Base-by-base conservation (phyloP, 163 green algal species). In the Scenedesmus sp. region DNA sequence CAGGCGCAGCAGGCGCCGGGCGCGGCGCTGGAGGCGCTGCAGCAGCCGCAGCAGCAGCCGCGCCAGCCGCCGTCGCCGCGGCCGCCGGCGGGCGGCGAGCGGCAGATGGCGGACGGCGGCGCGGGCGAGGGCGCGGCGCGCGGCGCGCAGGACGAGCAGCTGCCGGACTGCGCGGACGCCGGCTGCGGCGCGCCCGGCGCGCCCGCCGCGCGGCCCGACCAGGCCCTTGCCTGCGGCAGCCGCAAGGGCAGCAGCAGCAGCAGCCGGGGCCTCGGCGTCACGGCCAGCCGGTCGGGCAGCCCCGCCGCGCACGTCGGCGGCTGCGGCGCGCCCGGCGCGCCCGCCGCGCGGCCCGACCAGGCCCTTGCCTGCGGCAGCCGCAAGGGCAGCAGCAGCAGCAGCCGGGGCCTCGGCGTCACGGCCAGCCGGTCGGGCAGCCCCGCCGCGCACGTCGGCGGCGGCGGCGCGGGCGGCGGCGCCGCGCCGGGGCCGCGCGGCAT, bases 221-320 rank as follows among this genome's bases (percentile, higher is more conserved):
- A 77, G 69, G n/a, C n/a, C n/a, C n/a, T n/a, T n/a, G 65, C 53
- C 7, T 66, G 44, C 33, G 31, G 69, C 51, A 78, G 70, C 56
- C 63, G 29, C 11, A 67, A 48, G 13, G 54, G 9, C 36, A 78
- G 56, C 70, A 78, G 54, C 54, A 54, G 70, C 26, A 36, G 70
- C 36, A 29, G 31, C 17, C 11, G 33, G 2, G 36, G n/a, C 10
- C 62, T 70, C 0, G 15, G 10, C 20, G 62, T n/a, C n/a, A n/a
- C n/a, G n/a, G n/a, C n/a, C n/a, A n/a, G n/a, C n/a, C n/a, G n/a
- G n/a, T n/a, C n/a, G n/a, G n/a, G n/a, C n/a, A n/a, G n/a, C 22
- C 10, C 31, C 28, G 62, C 36, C 50, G 33, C 50, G 34, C 39
- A 31, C 66, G 17, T 5, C 44, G 24, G 69, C 26, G 13, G 1